phyloP scores from a whole-genome alignment of 202 grass and related monocot genomes.

The Carex arenaria region DNA sequence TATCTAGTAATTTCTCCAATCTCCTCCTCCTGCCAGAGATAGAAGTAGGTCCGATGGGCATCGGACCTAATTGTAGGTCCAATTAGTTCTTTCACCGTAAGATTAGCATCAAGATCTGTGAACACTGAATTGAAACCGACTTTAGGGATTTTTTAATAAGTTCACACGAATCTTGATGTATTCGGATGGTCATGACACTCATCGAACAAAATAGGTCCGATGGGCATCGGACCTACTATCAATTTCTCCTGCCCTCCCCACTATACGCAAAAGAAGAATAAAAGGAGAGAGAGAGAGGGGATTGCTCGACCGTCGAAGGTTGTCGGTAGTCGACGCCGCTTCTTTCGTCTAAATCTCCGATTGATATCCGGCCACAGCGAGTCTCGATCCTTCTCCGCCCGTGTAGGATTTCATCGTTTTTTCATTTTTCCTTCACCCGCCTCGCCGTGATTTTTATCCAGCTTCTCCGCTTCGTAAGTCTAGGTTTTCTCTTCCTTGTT shows the following conservation, averaged over 20 bases:
- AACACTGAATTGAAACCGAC: no score
- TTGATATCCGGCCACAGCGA: neutral
- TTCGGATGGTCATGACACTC: no score
- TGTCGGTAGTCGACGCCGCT: neutral
- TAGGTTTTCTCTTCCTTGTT: neutral
- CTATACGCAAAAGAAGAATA: neutral
- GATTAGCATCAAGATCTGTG: no score
- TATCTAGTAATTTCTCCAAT: no score
- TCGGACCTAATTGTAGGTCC: no score
- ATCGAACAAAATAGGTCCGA: no score
- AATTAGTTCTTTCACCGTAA: no score
- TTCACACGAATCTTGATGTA: no score
- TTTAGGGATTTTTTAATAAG: no score
- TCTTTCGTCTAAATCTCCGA: neutral
- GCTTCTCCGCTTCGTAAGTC: neutral
- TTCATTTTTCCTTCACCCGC: neutral
- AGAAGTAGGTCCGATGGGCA: no score
- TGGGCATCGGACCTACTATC: no score
- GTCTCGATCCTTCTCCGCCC: neutral
- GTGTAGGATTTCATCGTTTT: neutral
- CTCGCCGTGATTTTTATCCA: neutral
- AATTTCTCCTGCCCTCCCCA: neutral
- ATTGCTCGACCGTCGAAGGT: neutral
- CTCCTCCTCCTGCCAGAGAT: no score
- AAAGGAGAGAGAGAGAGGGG: neutral